Evolutionary conservation across 2,329 filamentous ascomycete genomes (phyloP), one percentile per base, ranked within the genome.

Genomic region (Salinomyces thailandicus): DNA sequence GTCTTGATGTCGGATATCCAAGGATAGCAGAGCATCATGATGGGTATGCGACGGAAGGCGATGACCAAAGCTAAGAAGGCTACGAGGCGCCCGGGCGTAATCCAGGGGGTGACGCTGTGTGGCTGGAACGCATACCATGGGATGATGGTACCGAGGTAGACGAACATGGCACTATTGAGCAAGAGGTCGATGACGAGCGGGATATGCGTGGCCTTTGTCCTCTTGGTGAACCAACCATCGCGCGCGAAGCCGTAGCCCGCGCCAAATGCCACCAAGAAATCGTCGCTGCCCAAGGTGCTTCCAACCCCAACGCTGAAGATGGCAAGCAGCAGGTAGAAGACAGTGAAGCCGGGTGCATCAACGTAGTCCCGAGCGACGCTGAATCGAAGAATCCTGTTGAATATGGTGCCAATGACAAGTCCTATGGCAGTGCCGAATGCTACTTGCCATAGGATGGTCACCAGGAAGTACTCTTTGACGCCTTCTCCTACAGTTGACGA

Each of bases 241-340:
- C 69, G 64, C 2, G 67, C 65, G 47, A 75, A 75, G 3, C 68
- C 68, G 16, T 69, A 62, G 5, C 71, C 71, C 1, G 69, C 69
- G n/a, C 63, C 65, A 41, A 75, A 75, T 0, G 69, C 65, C 3
- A 73, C 67, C 0, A 75, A 62, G 51, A 75, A 75, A 50, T 75
- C 71, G 44, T 74, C 71, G 1, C 63, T 58, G 5, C 71, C 70
- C 0, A 75, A 59, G 0, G 63, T 68, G 3, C 63, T 67, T 18
- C 67, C 72, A 0, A 72, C 51, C 2, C 71, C 71, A 13, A 73
- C 57, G 14, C 60, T 63, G 44, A 75, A 65, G 13, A 73, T 49
- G 7, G 72, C 70, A 0, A 72, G 59, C 0, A 75, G 63, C 9
- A 75, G 59, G 48, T 75, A 75, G 54, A 75, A 75, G 5, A 68